Conservation (phyloP, 2,329 filamentous ascomycete species). For the Talaromyces sp. region DNA sequence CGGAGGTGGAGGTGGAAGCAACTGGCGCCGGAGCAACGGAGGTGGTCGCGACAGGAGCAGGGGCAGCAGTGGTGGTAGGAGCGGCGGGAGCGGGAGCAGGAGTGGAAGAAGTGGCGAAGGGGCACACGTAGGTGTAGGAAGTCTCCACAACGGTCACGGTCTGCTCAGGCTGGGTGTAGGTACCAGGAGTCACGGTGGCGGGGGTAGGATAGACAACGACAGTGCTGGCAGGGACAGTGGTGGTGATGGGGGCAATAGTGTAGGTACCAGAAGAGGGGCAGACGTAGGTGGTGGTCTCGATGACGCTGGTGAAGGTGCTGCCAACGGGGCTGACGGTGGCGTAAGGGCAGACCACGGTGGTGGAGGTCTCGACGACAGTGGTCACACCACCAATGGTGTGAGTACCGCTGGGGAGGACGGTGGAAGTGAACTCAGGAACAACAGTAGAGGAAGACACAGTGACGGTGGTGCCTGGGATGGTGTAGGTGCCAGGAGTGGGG, state of each 20-base stretch:
- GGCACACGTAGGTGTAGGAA: slow-evolving; percentile 67
- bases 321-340: slow-evolving; percentile 60
- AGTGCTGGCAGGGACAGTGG: slow-evolving; percentile 51
- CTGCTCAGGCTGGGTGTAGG: slow-evolving; percentile 66
- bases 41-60: slow-evolving; percentile 26
- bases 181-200: slow-evolving; percentile 63
- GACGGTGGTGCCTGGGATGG: slow-evolving; percentile 47
- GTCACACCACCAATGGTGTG: slow-evolving; percentile 71
- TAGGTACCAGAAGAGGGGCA: slow-evolving; percentile 73
- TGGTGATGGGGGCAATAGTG: slow-evolving; percentile 68
- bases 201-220: slow-evolving; percentile 62
- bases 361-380: slow-evolving; percentile 63
- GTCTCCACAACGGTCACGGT: slow-evolving; percentile 68
- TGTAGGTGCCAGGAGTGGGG: slow-evolving; percentile 18
- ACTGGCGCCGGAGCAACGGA: slow-evolving; percentile 21
- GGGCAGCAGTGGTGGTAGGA: slow-evolving; percentile 23
- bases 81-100: slow-evolving; percentile 29
- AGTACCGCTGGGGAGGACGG: slow-evolving; percentile 60
- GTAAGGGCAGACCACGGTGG: slow-evolving; percentile 67
- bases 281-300: slow-evolving; percentile 67
- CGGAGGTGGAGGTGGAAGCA: slow-evolving; percentile 23
- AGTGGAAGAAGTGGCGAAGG: slow-evolving; percentile 51
- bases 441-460: slow-evolving; percentile 64
- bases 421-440: slow-evolving; percentile 61
- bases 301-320: slow-evolving; percentile 61